phyloP scores from a whole-genome alignment of 2,329 filamentous ascomycete genomes.

The Fusarium austroafricanum region DNA sequence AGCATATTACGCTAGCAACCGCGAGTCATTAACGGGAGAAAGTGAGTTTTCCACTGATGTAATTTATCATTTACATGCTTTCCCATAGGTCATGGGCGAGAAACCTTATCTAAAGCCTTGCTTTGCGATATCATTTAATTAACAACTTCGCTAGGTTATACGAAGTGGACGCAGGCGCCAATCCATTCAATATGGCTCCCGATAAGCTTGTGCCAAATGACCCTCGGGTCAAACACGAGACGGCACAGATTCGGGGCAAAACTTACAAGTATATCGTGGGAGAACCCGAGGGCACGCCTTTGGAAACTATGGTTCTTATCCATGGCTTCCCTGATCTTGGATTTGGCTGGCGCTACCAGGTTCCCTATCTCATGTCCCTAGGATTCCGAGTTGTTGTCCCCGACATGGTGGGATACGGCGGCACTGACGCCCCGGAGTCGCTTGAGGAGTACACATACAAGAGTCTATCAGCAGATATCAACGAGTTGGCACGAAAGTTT shows the following conservation, averaged over 20 bases:
- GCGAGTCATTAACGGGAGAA: background rate
- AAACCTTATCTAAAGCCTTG: constrained; percentile 6
- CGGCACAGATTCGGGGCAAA: constrained; percentile 72
- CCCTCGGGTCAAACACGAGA: constrained; percentile 72
- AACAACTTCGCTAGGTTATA: constrained; percentile 14
- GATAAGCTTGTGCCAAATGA: constrained; percentile 76
- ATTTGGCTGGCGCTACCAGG: constrained; percentile 90
- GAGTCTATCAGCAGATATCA: constrained; percentile 79
- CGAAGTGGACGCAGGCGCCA: background rate
- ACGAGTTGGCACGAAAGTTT: constrained; percentile 72
- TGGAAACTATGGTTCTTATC: constrained; percentile 65
- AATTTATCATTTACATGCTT: background rate
- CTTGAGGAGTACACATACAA: constrained; percentile 76
- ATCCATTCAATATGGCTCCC: constrained; percentile 56
- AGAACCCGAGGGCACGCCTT: constrained; percentile 58
- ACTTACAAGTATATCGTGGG: constrained; percentile 75
- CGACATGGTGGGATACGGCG: constrained; percentile 88
- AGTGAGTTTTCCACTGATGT: constrained; percentile 22
- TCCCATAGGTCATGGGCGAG: background rate
- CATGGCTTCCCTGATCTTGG: constrained; percentile 88
- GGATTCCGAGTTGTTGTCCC: constrained; percentile 84
- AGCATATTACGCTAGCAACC: background rate
- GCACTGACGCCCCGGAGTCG: constrained; percentile 75
- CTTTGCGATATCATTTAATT: background rate
- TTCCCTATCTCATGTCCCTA: constrained; percentile 78